Conservation (phyloP, 129 eudicot species). For the Oenanthe sinensis region DNA sequence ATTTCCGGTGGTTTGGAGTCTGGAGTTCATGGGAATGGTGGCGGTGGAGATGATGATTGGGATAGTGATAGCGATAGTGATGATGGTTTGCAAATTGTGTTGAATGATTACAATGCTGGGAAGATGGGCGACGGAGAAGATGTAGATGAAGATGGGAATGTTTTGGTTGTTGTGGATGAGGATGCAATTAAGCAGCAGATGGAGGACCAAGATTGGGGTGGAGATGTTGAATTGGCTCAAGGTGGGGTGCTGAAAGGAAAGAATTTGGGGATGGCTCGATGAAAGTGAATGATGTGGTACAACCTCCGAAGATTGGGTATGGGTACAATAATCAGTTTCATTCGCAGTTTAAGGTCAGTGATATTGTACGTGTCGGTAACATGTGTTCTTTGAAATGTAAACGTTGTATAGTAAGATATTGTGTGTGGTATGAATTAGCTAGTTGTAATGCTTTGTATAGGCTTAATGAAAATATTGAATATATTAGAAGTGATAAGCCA, state of each 20-base stretch:
- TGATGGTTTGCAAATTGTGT: slow-evolving; percentile 80
- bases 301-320: slow-evolving; percentile 43
- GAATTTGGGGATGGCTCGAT: slow-evolving; percentile 39
- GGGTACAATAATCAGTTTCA: slow-evolving; percentile 67
- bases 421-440: slow-evolving; percentile 21
- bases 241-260: slow-evolving; percentile 45
- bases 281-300: slow-evolving; percentile 30
- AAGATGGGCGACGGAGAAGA: slow-evolving; percentile 52
- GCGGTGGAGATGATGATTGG: slow-evolving; percentile 57
- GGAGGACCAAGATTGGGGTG: slow-evolving; percentile 78
- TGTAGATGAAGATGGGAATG: slow-evolving; percentile 72
- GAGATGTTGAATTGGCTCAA: slow-evolving; percentile 27
- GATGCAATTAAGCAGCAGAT: slow-evolving; percentile 31
- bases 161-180: slow-evolving; percentile 55
- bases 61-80: slow-evolving; percentile 98
- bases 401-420: slow-evolving; percentile 29
- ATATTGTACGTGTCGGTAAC: slow-evolving; percentile 38
- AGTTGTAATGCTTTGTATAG: slow-evolving; percentile 16
- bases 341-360: slow-evolving; percentile 99
- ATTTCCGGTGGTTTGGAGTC: slow-evolving; percentile 23
- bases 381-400: slow-evolving; percentile 26
- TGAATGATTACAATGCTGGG: slow-evolving; percentile 53
- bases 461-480: slow-evolving; percentile 23
- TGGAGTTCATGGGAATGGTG: slow-evolving; percentile 13
- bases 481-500: neutral